These are phyloP conservation scores for Rubia tinctorum DNA, from an alignment of 305 asterid genomes.

Conservation along the genomic window DNA sequence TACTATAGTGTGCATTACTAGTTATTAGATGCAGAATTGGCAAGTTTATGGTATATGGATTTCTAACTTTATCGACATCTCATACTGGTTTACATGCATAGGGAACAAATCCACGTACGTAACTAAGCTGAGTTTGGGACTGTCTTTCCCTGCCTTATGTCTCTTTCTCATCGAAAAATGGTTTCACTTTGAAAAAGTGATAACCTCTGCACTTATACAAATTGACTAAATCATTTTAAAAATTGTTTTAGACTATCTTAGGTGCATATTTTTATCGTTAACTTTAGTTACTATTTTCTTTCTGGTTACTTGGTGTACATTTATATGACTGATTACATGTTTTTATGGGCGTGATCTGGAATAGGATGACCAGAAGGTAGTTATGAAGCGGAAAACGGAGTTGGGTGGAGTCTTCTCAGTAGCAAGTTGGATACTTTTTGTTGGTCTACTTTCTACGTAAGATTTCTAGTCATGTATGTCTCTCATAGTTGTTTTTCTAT, in stretches of 20 bases:
- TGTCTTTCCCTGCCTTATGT: not conserved
- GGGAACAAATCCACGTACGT: not conserved
- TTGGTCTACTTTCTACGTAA: conserved; percentile 88
- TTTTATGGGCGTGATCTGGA: not conserved
- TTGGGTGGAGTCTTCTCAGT: conserved; percentile 90
- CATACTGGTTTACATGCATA: not conserved
- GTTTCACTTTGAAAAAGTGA: not conserved
- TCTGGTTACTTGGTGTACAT: not conserved
- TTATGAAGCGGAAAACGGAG: conserved; percentile 89
- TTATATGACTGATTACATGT: not conserved
- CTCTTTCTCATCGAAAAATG: not conserved
- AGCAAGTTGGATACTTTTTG: conserved; percentile 87
- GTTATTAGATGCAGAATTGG: not conserved
- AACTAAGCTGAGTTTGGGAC: not conserved
- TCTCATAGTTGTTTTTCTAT: not conserved
- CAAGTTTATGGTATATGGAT: not conserved
- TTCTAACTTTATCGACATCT: not conserved
- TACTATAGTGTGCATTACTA: not conserved
- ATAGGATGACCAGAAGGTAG: conserved; percentile 63
- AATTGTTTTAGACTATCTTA: not conserved
- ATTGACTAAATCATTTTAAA: not conserved
- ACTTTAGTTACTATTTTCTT: not conserved
- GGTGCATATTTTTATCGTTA: not conserved
- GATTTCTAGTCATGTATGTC: not conserved
- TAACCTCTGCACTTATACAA: not conserved